A percentile compares a stretch with the other conserved stretches of the same genome.
Conservation (phyloP, 2,329 filamentous ascomycete genomes). For the Trichoderma atroviride region DNA sequence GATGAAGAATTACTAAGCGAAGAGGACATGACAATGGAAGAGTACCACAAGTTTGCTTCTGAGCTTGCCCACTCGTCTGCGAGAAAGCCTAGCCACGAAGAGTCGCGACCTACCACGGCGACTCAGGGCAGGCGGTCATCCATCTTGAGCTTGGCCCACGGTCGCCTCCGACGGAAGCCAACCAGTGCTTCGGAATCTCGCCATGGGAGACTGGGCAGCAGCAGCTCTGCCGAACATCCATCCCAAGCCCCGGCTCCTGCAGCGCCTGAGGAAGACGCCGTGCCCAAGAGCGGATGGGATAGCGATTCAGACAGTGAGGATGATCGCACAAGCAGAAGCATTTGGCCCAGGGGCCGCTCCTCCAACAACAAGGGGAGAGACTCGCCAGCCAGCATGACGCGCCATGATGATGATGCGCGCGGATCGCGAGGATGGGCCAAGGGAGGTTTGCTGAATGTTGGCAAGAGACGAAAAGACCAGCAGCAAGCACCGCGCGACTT, state of each 20-base stretch:
- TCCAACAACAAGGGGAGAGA: constrained; percentile 29
- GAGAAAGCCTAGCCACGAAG: constrained; percentile 5
- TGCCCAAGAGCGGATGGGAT: constrained; percentile 38
- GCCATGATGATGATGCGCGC: constrained; percentile 1
- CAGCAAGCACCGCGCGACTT: constrained; percentile 42
- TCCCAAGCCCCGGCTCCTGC: background rate
- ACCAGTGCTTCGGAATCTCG: constrained; percentile 27
- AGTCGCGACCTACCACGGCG: background rate
- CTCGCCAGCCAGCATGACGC: constrained; percentile 17
- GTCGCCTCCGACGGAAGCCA: constrained; percentile 33
- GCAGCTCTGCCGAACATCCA: background rate
- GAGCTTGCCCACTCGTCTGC: constrained; percentile 35
- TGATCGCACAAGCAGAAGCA: constrained; percentile 29
- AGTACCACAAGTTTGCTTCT: constrained; percentile 42
- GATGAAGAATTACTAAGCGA: constrained; percentile 29
- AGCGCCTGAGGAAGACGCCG: background rate
- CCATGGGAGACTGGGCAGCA: background rate
- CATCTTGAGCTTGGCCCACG: constrained; percentile 35
- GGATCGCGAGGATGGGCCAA: constrained; percentile 25
- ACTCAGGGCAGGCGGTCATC: constrained; percentile 29
- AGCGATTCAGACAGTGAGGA: constrained; percentile 38
- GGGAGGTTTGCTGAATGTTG: constrained; percentile 33
- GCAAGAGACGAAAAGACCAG: constrained; percentile 38
- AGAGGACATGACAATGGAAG: constrained; percentile 36
- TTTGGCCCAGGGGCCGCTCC: constrained; percentile 28